Conservation (phyloP, 2,329 filamentous ascomycete species). For the Pyrenochaeta sp. region DNA sequence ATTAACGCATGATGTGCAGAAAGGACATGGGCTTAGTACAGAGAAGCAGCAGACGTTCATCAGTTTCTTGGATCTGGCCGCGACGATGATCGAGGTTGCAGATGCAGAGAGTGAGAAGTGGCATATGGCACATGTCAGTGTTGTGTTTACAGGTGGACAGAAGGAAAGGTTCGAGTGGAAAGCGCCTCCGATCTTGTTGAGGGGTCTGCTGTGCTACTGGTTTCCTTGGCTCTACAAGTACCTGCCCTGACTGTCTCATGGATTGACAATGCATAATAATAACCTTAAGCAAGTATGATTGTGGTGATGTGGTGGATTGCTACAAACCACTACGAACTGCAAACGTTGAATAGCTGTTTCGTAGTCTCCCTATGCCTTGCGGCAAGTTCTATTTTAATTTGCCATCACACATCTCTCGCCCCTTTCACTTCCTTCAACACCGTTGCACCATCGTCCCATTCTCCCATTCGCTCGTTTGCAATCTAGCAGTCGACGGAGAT, state of each 20-base stretch:
- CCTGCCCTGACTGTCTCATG: too few species aligned
- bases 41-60: slow-evolving; percentile 51
- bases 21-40: slow-evolving; percentile 54
- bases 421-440: not conserved
- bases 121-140: slow-evolving; percentile 14
- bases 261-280: not conserved
- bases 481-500: slow-evolving; percentile 19
- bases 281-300: not conserved
- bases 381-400: not conserved
- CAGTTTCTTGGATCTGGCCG: slow-evolving; percentile 56
- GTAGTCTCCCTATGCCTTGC: slow-evolving; percentile 3
- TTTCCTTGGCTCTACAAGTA: slow-evolving; percentile 1
- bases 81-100: slow-evolving; percentile 57
- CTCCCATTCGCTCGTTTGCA: not conserved
- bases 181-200: slow-evolving; percentile 8
- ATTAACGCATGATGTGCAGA: slow-evolving; percentile 47
- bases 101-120: slow-evolving; percentile 4
- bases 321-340: not conserved
- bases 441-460: not conserved
- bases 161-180: slow-evolving; percentile 13
- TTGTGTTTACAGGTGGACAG: slow-evolving; percentile 10
- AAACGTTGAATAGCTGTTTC: slow-evolving; percentile 10
- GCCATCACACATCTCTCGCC: not conserved
- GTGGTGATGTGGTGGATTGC: not conserved
- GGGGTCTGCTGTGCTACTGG: slow-evolving; percentile 8